Percentiles rank a stretch among this genome's conserved stretches.
Conservation (phyloP, 176 grass and related monocot genomes). For the Oryza rufipogon region DNA sequence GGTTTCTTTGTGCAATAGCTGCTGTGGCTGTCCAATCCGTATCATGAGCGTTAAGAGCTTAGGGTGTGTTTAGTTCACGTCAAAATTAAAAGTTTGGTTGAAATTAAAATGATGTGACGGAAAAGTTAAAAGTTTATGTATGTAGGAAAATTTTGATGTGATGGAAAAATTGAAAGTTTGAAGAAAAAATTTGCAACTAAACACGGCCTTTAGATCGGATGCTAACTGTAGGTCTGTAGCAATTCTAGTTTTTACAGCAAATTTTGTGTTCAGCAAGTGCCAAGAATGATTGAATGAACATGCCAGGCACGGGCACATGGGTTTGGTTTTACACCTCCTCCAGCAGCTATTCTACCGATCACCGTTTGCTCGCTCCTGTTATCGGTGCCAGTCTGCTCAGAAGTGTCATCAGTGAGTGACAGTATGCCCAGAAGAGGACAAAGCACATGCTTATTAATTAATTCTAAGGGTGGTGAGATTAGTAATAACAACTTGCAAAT, state of each 20-base stretch:
- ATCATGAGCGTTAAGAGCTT: too few species aligned
- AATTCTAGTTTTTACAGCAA: background rate
- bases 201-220: too few species aligned
- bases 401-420: background rate
- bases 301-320: background rate
- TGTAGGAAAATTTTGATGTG: too few species aligned
- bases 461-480: constrained; percentile 28
- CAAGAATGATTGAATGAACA: background rate
- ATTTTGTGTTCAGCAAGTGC: background rate
- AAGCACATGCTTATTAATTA: background rate
- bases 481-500: constrained; percentile 3
- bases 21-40: too few species aligned
- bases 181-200: too few species aligned
- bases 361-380: background rate
- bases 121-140: too few species aligned
- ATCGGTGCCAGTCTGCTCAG: background rate
- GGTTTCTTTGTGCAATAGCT: background rate
- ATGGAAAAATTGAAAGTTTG: too few species aligned
- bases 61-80: too few species aligned
- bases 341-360: background rate
- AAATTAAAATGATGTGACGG: too few species aligned
- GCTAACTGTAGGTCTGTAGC: too few species aligned
- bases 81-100: too few species aligned
- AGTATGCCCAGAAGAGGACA: background rate
- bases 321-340: background rate